These are phyloP conservation scores for Acanthamoeba healyi DNA, from an alignment of 208 protist genomes.

Conservation along the genomic window DNA sequence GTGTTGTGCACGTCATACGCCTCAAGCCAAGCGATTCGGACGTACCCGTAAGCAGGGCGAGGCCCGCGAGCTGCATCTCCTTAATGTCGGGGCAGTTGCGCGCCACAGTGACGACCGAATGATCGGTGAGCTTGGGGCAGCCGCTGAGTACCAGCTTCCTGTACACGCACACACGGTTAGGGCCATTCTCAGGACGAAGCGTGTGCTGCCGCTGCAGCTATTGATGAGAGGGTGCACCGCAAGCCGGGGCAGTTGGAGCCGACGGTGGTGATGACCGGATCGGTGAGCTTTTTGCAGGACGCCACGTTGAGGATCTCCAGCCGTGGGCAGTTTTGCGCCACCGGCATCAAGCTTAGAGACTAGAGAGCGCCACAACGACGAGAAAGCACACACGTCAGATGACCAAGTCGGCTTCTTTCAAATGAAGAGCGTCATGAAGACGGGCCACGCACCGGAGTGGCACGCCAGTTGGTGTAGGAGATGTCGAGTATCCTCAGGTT, in stretches of 20 bases:
- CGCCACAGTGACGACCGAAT: not conserved
- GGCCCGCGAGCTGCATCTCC: not conserved
- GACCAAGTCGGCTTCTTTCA: not conserved
- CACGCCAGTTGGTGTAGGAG: slow-evolving; percentile 27
- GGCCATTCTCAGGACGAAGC: not conserved
- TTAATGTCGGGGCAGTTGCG: not conserved
- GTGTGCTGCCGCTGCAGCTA: too few relatives aligned
- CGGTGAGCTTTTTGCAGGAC: not conserved
- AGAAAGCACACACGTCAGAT: not conserved
- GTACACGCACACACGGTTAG: not conserved
- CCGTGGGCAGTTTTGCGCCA: not conserved
- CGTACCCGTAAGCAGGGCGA: not conserved
- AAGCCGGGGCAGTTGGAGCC: not conserved
- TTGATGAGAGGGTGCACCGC: not conserved
- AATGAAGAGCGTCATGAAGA: not conserved
- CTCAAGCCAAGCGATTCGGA: not conserved
- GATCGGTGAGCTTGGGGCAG: not conserved
- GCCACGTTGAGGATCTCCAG: slow-evolving; percentile 30
- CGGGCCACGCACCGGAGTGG: not conserved
- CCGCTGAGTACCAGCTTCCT: slow-evolving; percentile 38
- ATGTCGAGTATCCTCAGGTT: slow-evolving; percentile 28
- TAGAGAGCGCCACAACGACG: not conserved
- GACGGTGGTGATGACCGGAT: not conserved
- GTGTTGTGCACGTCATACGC: not conserved
- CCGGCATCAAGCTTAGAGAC: not conserved